Evolutionary conservation across 176 grass and related monocot species (phyloP), one percentile per base, ranked within the genome.

Genomic region (Coix lacrymajobi): DNA sequence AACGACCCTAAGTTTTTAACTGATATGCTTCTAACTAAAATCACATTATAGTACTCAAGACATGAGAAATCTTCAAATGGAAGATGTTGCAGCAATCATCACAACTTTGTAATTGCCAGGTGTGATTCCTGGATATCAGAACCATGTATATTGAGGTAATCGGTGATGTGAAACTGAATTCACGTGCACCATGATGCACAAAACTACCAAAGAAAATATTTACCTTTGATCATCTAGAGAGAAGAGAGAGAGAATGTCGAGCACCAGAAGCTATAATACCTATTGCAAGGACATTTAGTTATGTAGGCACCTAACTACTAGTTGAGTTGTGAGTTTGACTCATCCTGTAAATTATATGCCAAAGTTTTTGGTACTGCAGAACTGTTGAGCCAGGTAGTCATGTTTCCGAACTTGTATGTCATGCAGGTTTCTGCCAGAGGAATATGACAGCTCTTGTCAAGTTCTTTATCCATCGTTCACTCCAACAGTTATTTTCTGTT

Each of bases 391-490:
- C 24, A 61, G 39, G 8, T 32, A 41, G 12, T 52, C 26, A 79
- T 78, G 7, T 57, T 41, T 86, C n/a, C 8, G 65, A 64, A 17
- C 29, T 40, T 80, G 11, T 62, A 41, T 71, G 8, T 46, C 51
- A 45, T 89, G 89, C 85, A 98, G 96, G 96, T 63, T 98, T 76
- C 62, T 98, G 25, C 96, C 96, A 5, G 80, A 93, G 24, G 90
- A 93, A 66, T 95, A 93, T 89, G 96, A 98, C 67, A 87, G 17
- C 2, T 86, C 93, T 98, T 6, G 96, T 98, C 24, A 93, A 98
- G 79, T 98, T 74, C 79, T 98, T 22, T 95, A 98, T 85, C 96
- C 92, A 32, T 93, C 90, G 9, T 98, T 98, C 77, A 95, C 92
- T 78, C 96, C 96, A 3, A 98, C 96, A 19, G 92, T 98, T 31